A percentile compares a stretch with the other conserved stretches of the same genome.
Conservation (phyloP, 345 rosid species). For the Citrus hindsii region DNA sequence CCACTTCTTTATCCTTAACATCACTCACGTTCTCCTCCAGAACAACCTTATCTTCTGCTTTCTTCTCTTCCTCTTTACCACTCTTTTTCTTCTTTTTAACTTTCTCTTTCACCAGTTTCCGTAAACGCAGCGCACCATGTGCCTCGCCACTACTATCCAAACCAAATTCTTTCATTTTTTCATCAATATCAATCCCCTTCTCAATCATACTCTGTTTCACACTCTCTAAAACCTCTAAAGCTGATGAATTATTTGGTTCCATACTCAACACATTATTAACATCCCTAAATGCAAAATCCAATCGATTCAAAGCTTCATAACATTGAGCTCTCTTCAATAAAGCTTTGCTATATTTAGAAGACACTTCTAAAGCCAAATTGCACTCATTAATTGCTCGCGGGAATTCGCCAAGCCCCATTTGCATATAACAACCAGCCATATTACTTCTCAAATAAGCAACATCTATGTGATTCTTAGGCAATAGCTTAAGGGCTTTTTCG, state of each 20-base stretch:
- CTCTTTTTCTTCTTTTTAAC: constrained; percentile 58
- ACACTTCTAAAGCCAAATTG: constrained; percentile 79
- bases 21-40: constrained; percentile 38
- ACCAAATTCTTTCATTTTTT: constrained; percentile 44
- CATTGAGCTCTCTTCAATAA: constrained; percentile 79
- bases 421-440: constrained; percentile 96
- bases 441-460: constrained; percentile 73
- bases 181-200: constrained; percentile 66
- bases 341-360: constrained; percentile 89
- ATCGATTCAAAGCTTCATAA: constrained; percentile 76
- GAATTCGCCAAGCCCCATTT: constrained; percentile 92
- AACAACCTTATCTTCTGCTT: constrained; percentile 25
- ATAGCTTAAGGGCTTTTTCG: constrained; percentile 88
- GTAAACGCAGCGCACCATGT: constrained; percentile 31
- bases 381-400: constrained; percentile 92
- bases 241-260: constrained; percentile 81
- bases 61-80: constrained; percentile 25
- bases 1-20: constrained; percentile 52
- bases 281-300: constrained; percentile 91
- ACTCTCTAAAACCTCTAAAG: constrained; percentile 65
- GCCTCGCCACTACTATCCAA: constrained; percentile 39
- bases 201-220: constrained; percentile 59
- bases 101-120: constrained; percentile 64
- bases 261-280: constrained; percentile 63
- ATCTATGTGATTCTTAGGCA: constrained; percentile 77